phyloP scores from a whole-genome alignment of 192 early-diverging fungal species.

The Oehlia diaphana region DNA sequence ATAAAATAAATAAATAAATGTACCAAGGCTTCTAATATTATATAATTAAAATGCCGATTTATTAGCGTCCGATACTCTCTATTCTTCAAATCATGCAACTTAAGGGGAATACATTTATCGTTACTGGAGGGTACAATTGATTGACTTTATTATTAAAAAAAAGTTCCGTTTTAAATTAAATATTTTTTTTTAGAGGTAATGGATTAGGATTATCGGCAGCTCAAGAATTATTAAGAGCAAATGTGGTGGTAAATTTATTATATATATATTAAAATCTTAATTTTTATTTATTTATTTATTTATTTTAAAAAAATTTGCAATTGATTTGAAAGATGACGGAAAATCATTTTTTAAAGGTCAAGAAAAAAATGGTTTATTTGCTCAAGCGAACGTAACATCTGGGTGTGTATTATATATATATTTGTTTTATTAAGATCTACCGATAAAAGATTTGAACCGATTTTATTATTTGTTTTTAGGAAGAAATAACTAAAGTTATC shows the following conservation, averaged over 20 bases:
- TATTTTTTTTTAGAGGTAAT: neutral
- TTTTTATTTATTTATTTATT: too few species aligned
- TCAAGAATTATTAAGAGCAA: conserved; percentile 8
- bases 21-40: too few species aligned
- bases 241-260: conserved; percentile 5
- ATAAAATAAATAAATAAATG: too few species aligned
- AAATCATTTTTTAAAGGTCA: neutral
- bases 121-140: neutral
- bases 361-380: neutral
- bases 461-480: too few species aligned
- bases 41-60: too few species aligned
- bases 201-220: conserved; percentile 2
- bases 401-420: neutral
- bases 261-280: neutral
- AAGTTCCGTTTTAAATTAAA: too few species aligned
- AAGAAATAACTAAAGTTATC: too few species aligned
- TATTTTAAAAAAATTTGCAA: too few species aligned
- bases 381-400: neutral
- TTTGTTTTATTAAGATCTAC: neutral
- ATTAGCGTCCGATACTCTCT: too few species aligned
- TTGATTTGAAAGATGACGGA: conserved; percentile 1
- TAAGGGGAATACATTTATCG: conserved; percentile 7
- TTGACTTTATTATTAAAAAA: too few species aligned
- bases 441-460: too few species aligned
- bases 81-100: neutral